Percentiles rank a stretch among this genome's conserved stretches.
These are phyloP conservation scores for Oryza nivara DNA, from an alignment of 176 grass and related monocot genomes.

Conservation along the genomic window DNA sequence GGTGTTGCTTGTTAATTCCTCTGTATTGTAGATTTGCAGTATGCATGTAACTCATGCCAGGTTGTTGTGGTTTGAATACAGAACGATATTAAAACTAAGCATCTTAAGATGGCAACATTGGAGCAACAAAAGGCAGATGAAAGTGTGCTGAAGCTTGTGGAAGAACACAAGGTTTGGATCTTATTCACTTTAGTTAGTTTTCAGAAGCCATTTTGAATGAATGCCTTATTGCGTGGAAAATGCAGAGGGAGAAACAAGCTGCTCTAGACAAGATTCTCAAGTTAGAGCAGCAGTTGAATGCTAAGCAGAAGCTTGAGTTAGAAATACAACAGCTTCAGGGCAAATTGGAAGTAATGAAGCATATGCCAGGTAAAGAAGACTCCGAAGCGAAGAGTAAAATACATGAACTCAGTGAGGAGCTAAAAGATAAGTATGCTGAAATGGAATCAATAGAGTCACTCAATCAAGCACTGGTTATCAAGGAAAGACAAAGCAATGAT, in stretches of 20 bases:
- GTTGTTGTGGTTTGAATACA: slow-evolving; percentile 32
- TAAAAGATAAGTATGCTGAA: slow-evolving; percentile 54
- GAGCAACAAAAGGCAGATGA: slow-evolving; percentile 64
- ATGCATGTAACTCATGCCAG: slow-evolving; percentile 8
- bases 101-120: slow-evolving; percentile 60
- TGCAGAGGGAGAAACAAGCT: slow-evolving; percentile 61
- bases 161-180: slow-evolving; percentile 64
- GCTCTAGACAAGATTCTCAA: slow-evolving; percentile 54
- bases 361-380: slow-evolving; percentile 55
- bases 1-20: slow-evolving; percentile 1
- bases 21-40: background rate
- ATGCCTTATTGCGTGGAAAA: slow-evolving; percentile 5
- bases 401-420: slow-evolving; percentile 46
- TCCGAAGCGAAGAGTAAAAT: slow-evolving; percentile 42
- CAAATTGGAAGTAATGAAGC: slow-evolving; percentile 56
- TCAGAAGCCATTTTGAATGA: background rate
- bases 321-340: slow-evolving; percentile 64
- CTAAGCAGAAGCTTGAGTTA: slow-evolving; percentile 64
- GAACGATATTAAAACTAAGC: slow-evolving; percentile 59
- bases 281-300: slow-evolving; percentile 59
- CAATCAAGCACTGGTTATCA: slow-evolving; percentile 53
- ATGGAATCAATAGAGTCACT: slow-evolving; percentile 49
- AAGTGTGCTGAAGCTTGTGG: slow-evolving; percentile 62
- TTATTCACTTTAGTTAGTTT: background rate
- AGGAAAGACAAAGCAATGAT: slow-evolving; percentile 65